These are phyloP conservation scores for Ustilago shanxiensis DNA, from an alignment of 1,284 basidiomycete genomes.

Conservation along the genomic window DNA sequence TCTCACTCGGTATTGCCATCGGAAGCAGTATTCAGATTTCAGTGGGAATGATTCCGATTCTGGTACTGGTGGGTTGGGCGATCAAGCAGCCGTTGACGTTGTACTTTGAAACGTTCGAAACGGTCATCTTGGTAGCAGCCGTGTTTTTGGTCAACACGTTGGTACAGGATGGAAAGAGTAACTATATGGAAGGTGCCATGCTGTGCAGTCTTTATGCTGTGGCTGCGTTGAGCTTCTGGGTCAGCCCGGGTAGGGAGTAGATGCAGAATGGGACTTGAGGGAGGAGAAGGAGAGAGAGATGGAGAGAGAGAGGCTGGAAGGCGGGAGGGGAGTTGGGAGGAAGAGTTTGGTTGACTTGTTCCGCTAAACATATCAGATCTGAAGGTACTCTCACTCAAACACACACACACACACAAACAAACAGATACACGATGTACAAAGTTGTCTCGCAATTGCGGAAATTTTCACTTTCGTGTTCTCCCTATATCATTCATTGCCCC, in stretches of 20 bases:
- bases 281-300: neutral
- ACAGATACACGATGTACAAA: neutral
- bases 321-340: no score
- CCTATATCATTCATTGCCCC: no score
- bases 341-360: neutral
- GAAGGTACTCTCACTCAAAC: neutral
- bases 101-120: constrained; percentile 68
- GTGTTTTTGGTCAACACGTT: constrained; percentile 69
- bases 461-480: neutral
- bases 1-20: constrained; percentile 84
- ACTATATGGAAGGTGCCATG: constrained; percentile 70
- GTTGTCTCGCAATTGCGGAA: neutral
- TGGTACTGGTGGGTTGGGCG: constrained; percentile 70
- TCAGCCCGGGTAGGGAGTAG: constrained; percentile 8
- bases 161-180: constrained; percentile 69
- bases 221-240: constrained; percentile 67
- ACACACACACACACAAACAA: neutral
- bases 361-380: neutral
- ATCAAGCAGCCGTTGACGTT: constrained; percentile 70
- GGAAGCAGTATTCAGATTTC: constrained; percentile 76
- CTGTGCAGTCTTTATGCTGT: constrained; percentile 68
- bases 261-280: neutral
- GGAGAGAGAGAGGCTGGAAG: neutral
- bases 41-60: constrained; percentile 68
- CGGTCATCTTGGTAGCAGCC: constrained; percentile 65